These are phyloP conservation scores for Chamaecyparis obtusa DNA, from an alignment of 75 land plant genomes.

Conservation along the genomic window DNA sequence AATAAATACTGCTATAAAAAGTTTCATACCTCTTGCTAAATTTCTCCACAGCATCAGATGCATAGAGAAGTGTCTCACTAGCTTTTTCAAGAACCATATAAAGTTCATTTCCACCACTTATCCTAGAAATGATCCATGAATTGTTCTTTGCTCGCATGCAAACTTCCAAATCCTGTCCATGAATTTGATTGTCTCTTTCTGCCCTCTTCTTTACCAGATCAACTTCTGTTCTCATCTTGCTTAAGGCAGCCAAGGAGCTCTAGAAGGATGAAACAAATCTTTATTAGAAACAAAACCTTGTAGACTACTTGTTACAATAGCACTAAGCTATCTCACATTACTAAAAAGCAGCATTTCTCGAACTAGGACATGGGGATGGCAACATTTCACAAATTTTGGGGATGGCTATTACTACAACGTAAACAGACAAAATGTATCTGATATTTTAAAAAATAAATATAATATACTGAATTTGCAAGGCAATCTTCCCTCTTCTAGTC, in stretches of 20 bases:
- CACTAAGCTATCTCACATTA: neutral
- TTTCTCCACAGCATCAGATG: slow-evolving; percentile 91
- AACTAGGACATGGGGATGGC: too few species aligned
- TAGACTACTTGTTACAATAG: neutral
- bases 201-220: slow-evolving; percentile 72
- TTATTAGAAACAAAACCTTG: neutral
- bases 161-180: slow-evolving; percentile 69
- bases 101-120: slow-evolving; percentile 72
- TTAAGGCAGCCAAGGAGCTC: slow-evolving; percentile 80
- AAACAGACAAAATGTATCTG: too few species aligned
- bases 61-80: slow-evolving; percentile 86
- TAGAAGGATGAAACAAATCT: slow-evolving; percentile 20
- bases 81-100: slow-evolving; percentile 93
- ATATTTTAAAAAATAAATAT: too few species aligned
- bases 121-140: slow-evolving; percentile 84
- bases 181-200: slow-evolving; percentile 28
- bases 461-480: too few species aligned
- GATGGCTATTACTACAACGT: too few species aligned
- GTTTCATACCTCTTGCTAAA: slow-evolving; percentile 81
- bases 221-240: slow-evolving; percentile 76
- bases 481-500: too few species aligned
- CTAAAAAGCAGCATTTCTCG: too few species aligned
- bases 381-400: too few species aligned
- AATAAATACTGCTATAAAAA: neutral
- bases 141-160: slow-evolving; percentile 83